Evolutionary conservation across 139 green algal genomes (phyloP).

Genomic region (Microglena sp.): DNA sequence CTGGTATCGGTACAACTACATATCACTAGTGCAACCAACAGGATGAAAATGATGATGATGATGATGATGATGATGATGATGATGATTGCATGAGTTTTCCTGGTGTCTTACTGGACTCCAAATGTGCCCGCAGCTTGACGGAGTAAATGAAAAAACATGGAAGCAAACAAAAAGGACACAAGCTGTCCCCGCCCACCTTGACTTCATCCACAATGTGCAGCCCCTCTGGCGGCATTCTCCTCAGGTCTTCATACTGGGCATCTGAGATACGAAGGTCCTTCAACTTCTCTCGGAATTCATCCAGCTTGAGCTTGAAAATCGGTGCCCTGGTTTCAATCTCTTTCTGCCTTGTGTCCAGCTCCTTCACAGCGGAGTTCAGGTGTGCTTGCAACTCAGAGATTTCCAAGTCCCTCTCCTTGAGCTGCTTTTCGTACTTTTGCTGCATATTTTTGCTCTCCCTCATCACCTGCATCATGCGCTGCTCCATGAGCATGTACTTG

Average conservation of each 20-base stretch:
- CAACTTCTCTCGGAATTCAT: conserved; percentile 22
- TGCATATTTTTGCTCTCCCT: conserved; percentile 20
- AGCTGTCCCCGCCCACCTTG: conserved; percentile 17
- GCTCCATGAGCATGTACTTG: conserved; percentile 17
- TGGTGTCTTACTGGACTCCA: too few relatives aligned
- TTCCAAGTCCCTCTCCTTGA: conserved; percentile 11
- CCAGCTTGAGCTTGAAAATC: conserved; percentile 12
- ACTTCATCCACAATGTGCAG: conserved; percentile 25
- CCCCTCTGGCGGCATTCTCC: conserved; percentile 8
- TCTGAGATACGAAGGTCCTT: conserved; percentile 23
- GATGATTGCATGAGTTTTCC: too few relatives aligned
- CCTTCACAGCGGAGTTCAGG: background rate
- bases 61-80: too few relatives aligned
- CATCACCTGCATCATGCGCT: conserved; percentile 21
- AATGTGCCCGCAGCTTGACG: too few relatives aligned
- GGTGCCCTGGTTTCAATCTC: conserved; percentile 30
- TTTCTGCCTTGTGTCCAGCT: conserved; percentile 20
- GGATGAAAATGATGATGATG: too few relatives aligned
- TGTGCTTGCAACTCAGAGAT: conserved; percentile 17
- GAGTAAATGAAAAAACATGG: too few relatives aligned
- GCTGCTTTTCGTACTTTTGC: conserved; percentile 8
- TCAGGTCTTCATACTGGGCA: conserved; percentile 23
- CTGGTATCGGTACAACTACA: too few relatives aligned
- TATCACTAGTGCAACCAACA: too few relatives aligned
- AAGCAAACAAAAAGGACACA: too few relatives aligned